A percentile compares a stretch with the other conserved stretches of the same genome.
Conservation (phyloP, 164 flowering plant genomes). For the Annona cherimola region DNA sequence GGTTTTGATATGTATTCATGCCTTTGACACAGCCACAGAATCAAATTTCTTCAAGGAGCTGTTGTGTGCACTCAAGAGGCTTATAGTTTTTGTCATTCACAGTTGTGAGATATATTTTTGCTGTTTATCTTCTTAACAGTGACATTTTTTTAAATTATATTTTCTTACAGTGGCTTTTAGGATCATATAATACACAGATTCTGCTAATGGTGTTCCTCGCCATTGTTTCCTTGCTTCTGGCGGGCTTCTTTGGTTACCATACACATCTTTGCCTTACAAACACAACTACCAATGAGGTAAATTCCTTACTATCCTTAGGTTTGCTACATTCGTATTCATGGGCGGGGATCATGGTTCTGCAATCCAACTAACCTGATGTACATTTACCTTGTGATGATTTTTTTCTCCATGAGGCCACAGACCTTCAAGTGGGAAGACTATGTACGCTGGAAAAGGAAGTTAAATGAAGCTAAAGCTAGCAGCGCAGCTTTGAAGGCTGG, state of each 20-base stretch:
- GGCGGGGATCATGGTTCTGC: neutral
- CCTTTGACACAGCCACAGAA: neutral
- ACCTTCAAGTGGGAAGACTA: constrained; percentile 92
- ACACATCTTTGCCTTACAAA: constrained; percentile 75
- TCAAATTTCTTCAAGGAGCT: neutral
- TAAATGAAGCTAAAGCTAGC: constrained; percentile 77
- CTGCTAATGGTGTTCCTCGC: constrained; percentile 87
- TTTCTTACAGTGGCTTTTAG: constrained; percentile 74
- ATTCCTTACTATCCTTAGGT: neutral
- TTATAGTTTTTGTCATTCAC: neutral
- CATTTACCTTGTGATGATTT: neutral
- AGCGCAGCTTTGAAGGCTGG: constrained; percentile 74
- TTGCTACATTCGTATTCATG: neutral
- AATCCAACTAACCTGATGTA: neutral
- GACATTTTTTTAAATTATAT: constrained; percentile 1
- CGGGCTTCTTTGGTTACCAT: constrained; percentile 86
- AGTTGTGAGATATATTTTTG: neutral
- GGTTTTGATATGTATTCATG: neutral
- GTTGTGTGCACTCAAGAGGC: neutral
- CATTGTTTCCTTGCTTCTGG: constrained; percentile 63
- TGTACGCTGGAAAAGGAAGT: constrained; percentile 58
- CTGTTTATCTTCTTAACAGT: neutral
- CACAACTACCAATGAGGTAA: constrained; percentile 94
- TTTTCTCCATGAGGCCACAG: constrained; percentile 26
- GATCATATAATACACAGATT: constrained; percentile 84